phyloP scores from a whole-genome alignment of 2,329 filamentous ascomycete genomes.

The Colletotrichum liriopes region DNA sequence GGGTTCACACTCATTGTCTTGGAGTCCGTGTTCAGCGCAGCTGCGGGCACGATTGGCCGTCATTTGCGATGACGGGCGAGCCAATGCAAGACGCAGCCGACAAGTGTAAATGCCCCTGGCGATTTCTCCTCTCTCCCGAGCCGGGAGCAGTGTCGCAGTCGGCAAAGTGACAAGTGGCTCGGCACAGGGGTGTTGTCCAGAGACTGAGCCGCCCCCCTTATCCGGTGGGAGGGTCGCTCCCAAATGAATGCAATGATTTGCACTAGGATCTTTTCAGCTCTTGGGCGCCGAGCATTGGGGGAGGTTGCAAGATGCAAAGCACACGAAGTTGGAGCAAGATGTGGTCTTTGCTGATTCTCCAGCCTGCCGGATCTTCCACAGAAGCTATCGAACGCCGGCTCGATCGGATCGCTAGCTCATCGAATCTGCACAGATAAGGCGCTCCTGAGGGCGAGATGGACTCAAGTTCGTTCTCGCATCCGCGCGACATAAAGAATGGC shows the following conservation, averaged over 20 bases:
- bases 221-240: conserved; percentile 20
- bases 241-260: conserved; percentile 28
- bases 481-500: conserved; percentile 13
- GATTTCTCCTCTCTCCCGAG: neutral
- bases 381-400: neutral
- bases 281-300: neutral
- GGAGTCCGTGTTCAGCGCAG: neutral
- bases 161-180: conserved; percentile 4
- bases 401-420: conserved; percentile 1
- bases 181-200: conserved; percentile 13
- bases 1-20: neutral
- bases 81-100: conserved; percentile 13
- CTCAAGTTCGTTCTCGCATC: neutral
- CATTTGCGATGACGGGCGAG: neutral
- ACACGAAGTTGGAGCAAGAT: neutral
- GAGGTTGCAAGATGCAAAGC: neutral
- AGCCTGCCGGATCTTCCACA: neutral
- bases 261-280: conserved; percentile 17
- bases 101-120: neutral
- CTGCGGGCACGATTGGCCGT: neutral
- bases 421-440: conserved; percentile 7
- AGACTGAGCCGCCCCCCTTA: neutral
- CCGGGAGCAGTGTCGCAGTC: conserved; percentile 1
- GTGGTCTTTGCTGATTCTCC: neutral
- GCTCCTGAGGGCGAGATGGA: neutral